These are phyloP conservation scores for Macrophomina tecta DNA, from an alignment of 2,329 filamentous ascomycete species.

Conservation along the genomic window DNA sequence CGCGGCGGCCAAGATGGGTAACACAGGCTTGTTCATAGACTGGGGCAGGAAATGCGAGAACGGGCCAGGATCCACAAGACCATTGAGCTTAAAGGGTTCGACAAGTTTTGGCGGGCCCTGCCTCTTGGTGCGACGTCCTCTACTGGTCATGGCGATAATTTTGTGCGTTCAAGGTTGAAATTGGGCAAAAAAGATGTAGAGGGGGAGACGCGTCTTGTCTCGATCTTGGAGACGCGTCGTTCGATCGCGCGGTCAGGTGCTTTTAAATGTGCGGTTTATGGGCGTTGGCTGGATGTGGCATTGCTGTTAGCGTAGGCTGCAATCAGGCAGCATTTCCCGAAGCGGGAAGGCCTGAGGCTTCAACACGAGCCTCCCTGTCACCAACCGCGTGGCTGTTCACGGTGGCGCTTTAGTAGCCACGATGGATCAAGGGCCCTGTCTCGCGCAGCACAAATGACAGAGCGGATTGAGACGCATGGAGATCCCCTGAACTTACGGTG, in stretches of 20 bases:
- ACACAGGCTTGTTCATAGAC: neutral
- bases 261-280: neutral
- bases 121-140: neutral
- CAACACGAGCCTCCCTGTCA: neutral
- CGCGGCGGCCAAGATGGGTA: neutral
- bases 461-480: too few species aligned
- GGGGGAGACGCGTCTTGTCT: neutral
- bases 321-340: neutral
- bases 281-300: neutral
- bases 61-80: neutral
- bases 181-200: neutral
- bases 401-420: too few species aligned
- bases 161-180: neutral
- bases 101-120: neutral
- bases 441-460: too few species aligned
- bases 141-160: neutral
- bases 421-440: too few species aligned
- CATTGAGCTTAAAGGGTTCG: neutral
- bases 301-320: slow-evolving; percentile 6
- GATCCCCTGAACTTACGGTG: too few species aligned
- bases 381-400: neutral
- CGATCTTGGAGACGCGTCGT: neutral
- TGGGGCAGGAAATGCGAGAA: neutral
- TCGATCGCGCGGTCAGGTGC: slow-evolving; percentile 3
- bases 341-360: slow-evolving; percentile 14